phyloP scores from a whole-genome alignment of 305 asterid genomes.

The Solanum hybrid region DNA sequence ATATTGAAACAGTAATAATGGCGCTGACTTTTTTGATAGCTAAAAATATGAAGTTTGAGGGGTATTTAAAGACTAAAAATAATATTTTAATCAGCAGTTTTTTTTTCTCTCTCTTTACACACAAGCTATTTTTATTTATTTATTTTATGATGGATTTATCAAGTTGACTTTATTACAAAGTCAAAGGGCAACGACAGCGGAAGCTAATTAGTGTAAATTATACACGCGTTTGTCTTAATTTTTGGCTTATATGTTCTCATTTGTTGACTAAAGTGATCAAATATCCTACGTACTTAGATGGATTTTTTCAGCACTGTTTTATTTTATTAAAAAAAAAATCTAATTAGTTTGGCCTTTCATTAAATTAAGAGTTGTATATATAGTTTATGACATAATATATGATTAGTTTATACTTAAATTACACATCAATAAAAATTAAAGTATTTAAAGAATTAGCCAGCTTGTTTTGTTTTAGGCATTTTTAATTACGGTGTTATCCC shows the following conservation, averaged over 20 bases:
- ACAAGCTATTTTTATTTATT: slow-evolving; percentile 5
- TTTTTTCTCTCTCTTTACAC: not conserved
- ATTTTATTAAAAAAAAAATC: no score
- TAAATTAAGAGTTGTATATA: not conserved
- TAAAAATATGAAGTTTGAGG: slow-evolving; percentile 1
- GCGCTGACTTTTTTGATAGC: slow-evolving; percentile 11
- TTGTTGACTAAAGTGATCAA: slow-evolving; percentile 27
- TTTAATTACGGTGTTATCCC: not conserved
- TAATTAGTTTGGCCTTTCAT: slow-evolving; percentile 2
- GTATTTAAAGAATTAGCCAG: slow-evolving; percentile 1
- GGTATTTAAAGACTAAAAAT: slow-evolving; percentile 8
- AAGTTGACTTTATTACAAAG: slow-evolving; percentile 42
- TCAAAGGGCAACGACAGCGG: slow-evolving; percentile 35
- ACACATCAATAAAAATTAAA: not conserved
- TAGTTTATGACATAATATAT: not conserved
- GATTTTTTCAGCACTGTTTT: not conserved
- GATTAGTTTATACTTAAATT: not conserved
- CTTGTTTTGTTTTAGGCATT: not conserved
- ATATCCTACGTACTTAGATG: not conserved
- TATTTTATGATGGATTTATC: not conserved
- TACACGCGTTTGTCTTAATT: slow-evolving; percentile 28
- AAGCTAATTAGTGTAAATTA: not conserved
- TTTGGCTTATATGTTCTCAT: slow-evolving; percentile 23
- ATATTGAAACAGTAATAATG: not conserved
- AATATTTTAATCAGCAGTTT: not conserved